Evolutionary conservation across 2,329 filamentous ascomycete genomes (phyloP), one percentile per base, ranked within the genome.

Genomic region (Chaetomiaceae sp.): DNA sequence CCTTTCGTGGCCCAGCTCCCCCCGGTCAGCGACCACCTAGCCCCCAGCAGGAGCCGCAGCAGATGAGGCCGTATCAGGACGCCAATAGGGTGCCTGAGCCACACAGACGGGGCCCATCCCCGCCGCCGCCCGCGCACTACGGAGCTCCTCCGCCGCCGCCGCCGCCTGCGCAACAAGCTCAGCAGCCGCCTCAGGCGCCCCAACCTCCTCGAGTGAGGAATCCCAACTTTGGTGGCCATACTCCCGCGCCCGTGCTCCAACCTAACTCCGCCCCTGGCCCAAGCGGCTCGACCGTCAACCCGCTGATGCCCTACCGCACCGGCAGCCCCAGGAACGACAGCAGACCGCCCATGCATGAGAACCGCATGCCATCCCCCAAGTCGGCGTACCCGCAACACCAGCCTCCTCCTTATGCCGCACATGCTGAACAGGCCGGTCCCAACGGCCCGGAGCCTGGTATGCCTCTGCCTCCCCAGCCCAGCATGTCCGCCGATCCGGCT

Each of bases 311-410:
- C 15, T 95, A 91, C 69, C 81, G 83, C 47, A 79, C 83, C 24
- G 81, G 81, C 58, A 94, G 86, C 63, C 87, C 90, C 49, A 80
- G 87, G n/a, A 80, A 85, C 41, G 91, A 96, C 55, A 83, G 89
- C n/a, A 36, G 89, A 42, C 84, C 49, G 14, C 54, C 86, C 1
- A 76, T 93, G 53, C 79, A 91, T 55, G 90, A 95, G 55, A 88
- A 84, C 61, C 82, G 86, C 50, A 86, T 90, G 67, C 80, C 87
- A n/a, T 96, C 91, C n/a, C 90, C 90, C 49, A 90, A 89, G 60
- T 85, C 88, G 32, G 82, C 81, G 7, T 95, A 93, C 60, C 83
- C 85, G 5, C 87, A 90, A 59, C 86, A 87, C 52, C 86, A 84
- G 54, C 68, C 73, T 24, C 65, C 73, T 20, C 65, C 69, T 0